Evolutionary conservation across 2,329 filamentous ascomycete species (phyloP).

Genomic region (Kalaharituber pfeilii): DNA sequence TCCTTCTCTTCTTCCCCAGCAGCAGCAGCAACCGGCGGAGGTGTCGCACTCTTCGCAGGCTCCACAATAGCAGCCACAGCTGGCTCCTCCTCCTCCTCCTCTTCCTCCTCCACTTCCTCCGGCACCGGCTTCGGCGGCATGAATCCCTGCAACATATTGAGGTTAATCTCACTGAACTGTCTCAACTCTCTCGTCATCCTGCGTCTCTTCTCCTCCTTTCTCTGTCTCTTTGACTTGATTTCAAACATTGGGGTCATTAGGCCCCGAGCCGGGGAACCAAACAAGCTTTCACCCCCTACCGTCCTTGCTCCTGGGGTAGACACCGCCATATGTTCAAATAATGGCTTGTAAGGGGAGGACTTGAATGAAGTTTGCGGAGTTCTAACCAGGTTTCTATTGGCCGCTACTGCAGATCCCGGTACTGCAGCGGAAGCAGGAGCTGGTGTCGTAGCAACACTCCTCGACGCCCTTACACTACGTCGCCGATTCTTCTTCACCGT

Average conservation of each 20-base stretch:
- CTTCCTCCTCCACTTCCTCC: background rate
- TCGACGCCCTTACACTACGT: background rate
- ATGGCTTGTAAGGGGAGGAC: constrained; percentile 11
- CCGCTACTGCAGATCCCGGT: background rate
- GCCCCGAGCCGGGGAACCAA: background rate
- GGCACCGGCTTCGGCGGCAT: constrained; percentile 5
- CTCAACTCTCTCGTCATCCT: constrained; percentile 18
- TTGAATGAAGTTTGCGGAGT: background rate
- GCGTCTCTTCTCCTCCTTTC: constrained; percentile 13
- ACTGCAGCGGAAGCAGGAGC: background rate
- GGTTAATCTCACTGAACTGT: constrained; percentile 17
- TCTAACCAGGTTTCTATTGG: background rate
- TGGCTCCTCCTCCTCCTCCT: background rate
- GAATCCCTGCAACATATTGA: constrained; percentile 13
- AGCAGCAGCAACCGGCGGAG: background rate
- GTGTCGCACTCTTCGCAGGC: background rate
- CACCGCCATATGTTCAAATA: constrained; percentile 14
- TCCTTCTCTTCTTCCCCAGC: constrained; percentile 3
- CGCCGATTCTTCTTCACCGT: background rate
- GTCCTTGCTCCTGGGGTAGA: background rate
- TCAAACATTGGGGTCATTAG: constrained; percentile 5
- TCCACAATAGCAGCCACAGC: background rate
- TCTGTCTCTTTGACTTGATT: constrained; percentile 8
- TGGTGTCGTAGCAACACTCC: background rate
- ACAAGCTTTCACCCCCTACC: background rate